Base-by-base conservation (phyloP, 2,329 filamentous ascomycete species). In the Aspergillus novofumigatus region DNA sequence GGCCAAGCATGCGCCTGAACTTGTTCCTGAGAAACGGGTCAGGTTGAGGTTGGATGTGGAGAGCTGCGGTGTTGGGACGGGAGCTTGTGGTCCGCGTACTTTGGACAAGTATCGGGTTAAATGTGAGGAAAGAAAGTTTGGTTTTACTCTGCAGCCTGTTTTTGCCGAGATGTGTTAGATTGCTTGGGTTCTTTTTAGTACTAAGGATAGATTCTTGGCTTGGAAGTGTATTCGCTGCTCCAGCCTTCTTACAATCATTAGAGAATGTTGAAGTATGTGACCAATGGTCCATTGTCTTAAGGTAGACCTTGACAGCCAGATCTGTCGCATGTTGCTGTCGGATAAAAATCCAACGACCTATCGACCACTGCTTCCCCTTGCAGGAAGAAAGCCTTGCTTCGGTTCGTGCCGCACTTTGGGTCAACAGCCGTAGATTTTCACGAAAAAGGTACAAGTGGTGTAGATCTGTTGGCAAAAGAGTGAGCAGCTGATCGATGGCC, bases 1-100 rank as follows among this genome's bases (percentile, higher is more conserved):
- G 9, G 63, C 65, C 9, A 58, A 54, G 17, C 65, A 67, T 51
- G 55, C 62, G 4, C 51, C 57, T 26, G 64, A 66, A 48, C 59
- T 67, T 8, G 52, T 64, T 21, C 14, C 55, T 17, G 62, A 59
- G 10, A 52, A 60, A 21, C 53, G 47, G 3, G 56, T 66, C 8
- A 26, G 52, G 4, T 51, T 66, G 20, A 56, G 63, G 48, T 48
- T 67, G 23, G 65, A 67, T 55, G 57, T 57, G 28, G 62, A 61
- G 32, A 45, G 42, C 42, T 45, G 3, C 2, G 42, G 42, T 21
- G 32, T 38, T 38, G 32, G 32, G 3, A 38, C 32, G 14, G 32
- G 32, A 7, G 32, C 32, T 7, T 38, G 32, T 38, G 32, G 32
- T 1, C 32, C 42, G 4, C 42, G 42, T 45, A 45, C 21, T 2